Evolutionary conservation across 2,329 filamentous ascomycete genomes (phyloP).

Genomic region (Celoporthe dispersa): DNA sequence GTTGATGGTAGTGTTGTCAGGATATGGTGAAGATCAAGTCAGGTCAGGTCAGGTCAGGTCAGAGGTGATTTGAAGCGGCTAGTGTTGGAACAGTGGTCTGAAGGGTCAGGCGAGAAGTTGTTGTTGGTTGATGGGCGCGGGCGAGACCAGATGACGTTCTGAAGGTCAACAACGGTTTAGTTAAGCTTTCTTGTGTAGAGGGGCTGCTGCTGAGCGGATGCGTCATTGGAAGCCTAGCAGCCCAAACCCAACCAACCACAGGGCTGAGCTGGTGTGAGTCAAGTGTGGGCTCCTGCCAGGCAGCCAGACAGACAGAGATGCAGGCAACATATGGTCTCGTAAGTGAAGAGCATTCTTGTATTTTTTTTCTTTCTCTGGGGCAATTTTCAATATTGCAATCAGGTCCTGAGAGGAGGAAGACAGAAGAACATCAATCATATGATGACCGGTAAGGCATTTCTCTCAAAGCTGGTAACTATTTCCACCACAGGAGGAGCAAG

Average conservation of each 20-base stretch:
- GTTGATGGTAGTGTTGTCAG: background rate
- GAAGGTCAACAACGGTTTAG: background rate
- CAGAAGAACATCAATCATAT: no score
- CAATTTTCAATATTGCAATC: no score
- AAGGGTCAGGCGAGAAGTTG: background rate
- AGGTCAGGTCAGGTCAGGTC: background rate
- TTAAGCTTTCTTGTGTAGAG: background rate
- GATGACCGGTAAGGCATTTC: no score
- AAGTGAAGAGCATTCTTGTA: no score
- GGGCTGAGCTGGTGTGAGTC: conserved; percentile 21
- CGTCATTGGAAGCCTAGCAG: conserved; percentile 26
- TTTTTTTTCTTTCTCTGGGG: no score
- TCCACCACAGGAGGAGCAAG: background rate
- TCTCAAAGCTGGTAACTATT: no score
- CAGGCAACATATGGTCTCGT: no score
- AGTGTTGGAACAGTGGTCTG: background rate
- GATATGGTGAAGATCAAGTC: background rate
- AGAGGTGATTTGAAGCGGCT: background rate
- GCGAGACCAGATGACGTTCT: background rate
- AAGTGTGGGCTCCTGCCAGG: conserved; percentile 6
- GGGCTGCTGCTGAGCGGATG: conserved; percentile 3
- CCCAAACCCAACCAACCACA: conserved; percentile 8
- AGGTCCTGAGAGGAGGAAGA: no score
- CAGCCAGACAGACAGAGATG: no score
- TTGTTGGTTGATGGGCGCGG: background rate